Evolutionary conservation across 805 yeast species (phyloP).

Genomic region (Spencermartinsiella europaea): DNA sequence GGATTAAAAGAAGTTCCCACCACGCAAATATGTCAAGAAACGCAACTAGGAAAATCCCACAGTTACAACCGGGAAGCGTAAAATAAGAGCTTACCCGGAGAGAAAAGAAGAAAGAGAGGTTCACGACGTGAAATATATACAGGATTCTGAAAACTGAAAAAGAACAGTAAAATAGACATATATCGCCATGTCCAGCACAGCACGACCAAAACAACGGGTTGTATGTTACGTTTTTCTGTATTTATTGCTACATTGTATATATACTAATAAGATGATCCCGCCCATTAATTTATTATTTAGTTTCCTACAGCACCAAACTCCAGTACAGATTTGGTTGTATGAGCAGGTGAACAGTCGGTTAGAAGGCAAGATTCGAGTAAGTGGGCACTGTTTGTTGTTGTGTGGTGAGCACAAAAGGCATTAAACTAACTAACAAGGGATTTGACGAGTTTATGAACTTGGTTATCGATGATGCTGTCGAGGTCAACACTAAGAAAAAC

Average conservation of each 20-base stretch:
- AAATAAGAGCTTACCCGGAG: too few relatives aligned
- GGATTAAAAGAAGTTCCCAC: too few relatives aligned
- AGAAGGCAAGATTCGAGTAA: constrained; percentile 65
- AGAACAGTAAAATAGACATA: too few relatives aligned
- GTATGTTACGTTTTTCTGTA: constrained; percentile 22
- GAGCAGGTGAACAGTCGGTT: constrained; percentile 76
- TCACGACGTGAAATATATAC: too few relatives aligned
- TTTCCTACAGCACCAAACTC: constrained; percentile 73
- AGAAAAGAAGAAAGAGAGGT: too few relatives aligned
- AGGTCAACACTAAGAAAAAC: constrained; percentile 53
- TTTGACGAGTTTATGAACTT: constrained; percentile 97
- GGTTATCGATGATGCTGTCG: constrained; percentile 57
- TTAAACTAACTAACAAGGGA: constrained; percentile 40
- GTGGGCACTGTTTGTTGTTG: constrained; percentile 8
- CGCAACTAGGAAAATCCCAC: too few relatives aligned
- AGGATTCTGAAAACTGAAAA: too few relatives aligned
- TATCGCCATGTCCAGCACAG: too few relatives aligned
- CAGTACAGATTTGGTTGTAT: constrained; percentile 81
- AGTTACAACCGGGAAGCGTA: too few relatives aligned
- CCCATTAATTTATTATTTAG: constrained; percentile 90
- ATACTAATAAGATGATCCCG: constrained; percentile 52
- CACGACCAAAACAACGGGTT: constrained; percentile 44
- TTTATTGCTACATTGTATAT: neutral
- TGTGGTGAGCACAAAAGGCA: neutral
- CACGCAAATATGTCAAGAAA: too few relatives aligned